phyloP scores from a whole-genome alignment of 1,284 basidiomycete genomes.

The Earliella scabrosa region DNA sequence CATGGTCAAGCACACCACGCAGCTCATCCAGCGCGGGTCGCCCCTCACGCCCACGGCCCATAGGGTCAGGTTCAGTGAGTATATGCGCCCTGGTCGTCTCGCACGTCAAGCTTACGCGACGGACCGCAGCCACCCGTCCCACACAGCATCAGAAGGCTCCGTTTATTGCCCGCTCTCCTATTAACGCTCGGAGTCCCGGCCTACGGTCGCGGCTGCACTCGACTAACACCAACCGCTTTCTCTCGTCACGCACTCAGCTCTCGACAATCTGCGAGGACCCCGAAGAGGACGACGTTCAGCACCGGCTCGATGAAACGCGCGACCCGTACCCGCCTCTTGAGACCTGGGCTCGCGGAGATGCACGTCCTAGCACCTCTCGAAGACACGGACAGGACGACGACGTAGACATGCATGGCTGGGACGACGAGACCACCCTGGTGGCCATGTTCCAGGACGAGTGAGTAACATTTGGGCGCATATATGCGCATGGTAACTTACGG shows the following conservation, averaged over 20 bases:
- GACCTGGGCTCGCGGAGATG: constrained; percentile 17
- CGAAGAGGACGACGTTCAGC: constrained; percentile 19
- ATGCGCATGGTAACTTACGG: background rate
- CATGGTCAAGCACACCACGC: constrained; percentile 27
- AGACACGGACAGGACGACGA: constrained; percentile 30
- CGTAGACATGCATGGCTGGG: constrained; percentile 49
- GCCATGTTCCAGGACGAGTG: constrained; percentile 53
- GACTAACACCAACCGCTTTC: constrained; percentile 28
- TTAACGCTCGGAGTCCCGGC: constrained; percentile 17
- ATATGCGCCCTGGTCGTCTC: background rate
- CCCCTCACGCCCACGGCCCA: constrained; percentile 15
- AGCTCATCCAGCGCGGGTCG: constrained; percentile 25
- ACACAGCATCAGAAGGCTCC: constrained; percentile 20
- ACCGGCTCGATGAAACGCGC: constrained; percentile 6
- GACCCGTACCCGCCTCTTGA: constrained; percentile 24
- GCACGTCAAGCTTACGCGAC: constrained; percentile 14
- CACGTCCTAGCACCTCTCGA: constrained; percentile 11
- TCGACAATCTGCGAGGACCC: constrained; percentile 27
- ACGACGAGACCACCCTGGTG: constrained; percentile 60
- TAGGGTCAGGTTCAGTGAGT: constrained; percentile 23
- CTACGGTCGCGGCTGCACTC: constrained; percentile 22
- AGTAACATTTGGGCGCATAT: constrained; percentile 17
- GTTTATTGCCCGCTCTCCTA: constrained; percentile 16
- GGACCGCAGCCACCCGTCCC: constrained; percentile 18
- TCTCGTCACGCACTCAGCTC: constrained; percentile 20